Conservation (phyloP, 129 eudicot genomes). For the Pseudognaphalium luteoalbum region DNA sequence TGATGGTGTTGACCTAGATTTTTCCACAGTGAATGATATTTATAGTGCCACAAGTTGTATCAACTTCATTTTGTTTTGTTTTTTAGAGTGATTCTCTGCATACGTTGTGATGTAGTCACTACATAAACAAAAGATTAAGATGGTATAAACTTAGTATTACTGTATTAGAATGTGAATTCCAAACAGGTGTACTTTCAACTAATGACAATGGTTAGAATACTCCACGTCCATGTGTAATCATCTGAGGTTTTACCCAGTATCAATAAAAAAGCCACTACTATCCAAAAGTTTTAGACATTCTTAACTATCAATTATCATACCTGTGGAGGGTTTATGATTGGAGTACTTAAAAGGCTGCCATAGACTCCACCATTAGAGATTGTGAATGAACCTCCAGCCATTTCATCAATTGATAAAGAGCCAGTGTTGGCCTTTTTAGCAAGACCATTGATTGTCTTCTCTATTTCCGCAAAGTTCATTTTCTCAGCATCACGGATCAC, state of each 20-base stretch:
- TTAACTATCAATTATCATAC: constrained; percentile 20
- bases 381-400: constrained; percentile 77
- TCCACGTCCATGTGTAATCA: neutral
- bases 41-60: neutral
- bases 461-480: constrained; percentile 86
- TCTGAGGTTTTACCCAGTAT: neutral
- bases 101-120: neutral
- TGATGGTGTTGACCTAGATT: neutral
- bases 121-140: neutral
- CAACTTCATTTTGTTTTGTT: neutral
- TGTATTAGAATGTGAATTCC: neutral
- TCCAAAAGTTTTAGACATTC: neutral
- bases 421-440: constrained; percentile 66
- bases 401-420: constrained; percentile 67
- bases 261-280: neutral
- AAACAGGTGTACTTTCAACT: neutral
- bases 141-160: neutral
- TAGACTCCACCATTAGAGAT: constrained; percentile 73
- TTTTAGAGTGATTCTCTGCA: neutral
- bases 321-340: constrained; percentile 75
- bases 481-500: constrained; percentile 71
- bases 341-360: constrained; percentile 70
- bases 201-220: neutral
- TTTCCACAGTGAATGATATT: neutral
- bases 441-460: constrained; percentile 60